Conservation (phyloP, 306 rosid genomes). For the Sesbania bispinosa region DNA sequence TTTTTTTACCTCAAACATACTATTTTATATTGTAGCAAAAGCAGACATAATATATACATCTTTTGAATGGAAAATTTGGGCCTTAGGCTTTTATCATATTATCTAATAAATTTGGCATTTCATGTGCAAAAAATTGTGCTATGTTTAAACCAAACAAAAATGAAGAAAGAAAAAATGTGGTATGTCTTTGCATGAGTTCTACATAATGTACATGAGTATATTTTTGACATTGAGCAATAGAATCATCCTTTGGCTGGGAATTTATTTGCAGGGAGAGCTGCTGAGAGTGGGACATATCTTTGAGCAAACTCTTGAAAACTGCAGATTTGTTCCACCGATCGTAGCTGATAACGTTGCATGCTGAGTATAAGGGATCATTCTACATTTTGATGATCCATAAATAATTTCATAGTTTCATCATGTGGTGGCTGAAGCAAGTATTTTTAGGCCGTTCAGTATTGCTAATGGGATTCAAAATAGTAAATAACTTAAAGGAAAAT, state of each 20-base stretch:
- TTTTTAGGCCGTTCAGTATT: conserved; percentile 1
- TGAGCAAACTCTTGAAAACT: conserved; percentile 77
- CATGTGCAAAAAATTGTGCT: neutral
- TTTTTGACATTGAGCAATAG: neutral
- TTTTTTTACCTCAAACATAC: too few relatives aligned
- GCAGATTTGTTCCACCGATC: conserved; percentile 82
- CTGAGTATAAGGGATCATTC: conserved; percentile 5
- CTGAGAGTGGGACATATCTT: conserved; percentile 89
- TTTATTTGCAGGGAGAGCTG: conserved; percentile 62
- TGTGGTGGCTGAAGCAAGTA: conserved; percentile 14
- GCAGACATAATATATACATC: too few relatives aligned
- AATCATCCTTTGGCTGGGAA: conserved; percentile 12
- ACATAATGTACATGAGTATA: neutral
- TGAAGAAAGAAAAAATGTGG: neutral
- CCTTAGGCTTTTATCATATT: neutral
- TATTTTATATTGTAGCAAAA: too few relatives aligned
- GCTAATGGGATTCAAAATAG: neutral
- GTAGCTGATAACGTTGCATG: conserved; percentile 40
- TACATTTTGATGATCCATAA: neutral
- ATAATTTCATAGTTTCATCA: conserved; percentile 8
- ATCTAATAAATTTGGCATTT: neutral
- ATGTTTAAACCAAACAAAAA: neutral
- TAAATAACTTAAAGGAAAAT: neutral
- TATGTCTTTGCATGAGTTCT: neutral
- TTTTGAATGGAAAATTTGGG: neutral